Base-by-base conservation (phyloP, 768 basidiomycete species). In the Albatrellus ellisii region DNA sequence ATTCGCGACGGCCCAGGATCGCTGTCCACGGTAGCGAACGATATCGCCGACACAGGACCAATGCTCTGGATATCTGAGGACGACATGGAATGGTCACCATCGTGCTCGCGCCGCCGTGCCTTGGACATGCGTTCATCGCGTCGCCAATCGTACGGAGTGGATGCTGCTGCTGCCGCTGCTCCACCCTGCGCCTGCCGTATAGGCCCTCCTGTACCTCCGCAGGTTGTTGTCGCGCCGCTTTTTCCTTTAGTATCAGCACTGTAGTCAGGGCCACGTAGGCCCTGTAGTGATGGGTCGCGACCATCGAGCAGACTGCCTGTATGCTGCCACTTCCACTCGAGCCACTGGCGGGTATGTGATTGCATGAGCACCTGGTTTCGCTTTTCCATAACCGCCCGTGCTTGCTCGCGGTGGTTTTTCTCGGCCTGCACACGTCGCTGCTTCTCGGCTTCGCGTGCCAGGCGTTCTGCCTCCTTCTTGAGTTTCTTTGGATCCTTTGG, bases 61-160 rank as follows among this genome's bases (percentile, higher is more conserved):
- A 76, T 64, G 56, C 77, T 83, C 50, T 81, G 81, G 24, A 90
- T 67, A 51, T 90, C 89, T 36, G 84, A 87, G 22, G 83, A 87
- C 41, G 86, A 88, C 73, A 88, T 83, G 24, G 89, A 91, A 55
- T 84, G 86, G 53, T 89, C 88, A 55, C 90, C 89, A 61, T 92
- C 89, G 50, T 72, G 81, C 52, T 89, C 85, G 56, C 84, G 66
- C 56, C 83, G 73, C 48, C 88, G 73, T 47, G 76, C 82, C 66
- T 91, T 91, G 42, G 72, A 62, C 55, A 80, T 59, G 20, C 79
- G 71, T 55, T 83, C 80, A 42, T 72, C 66, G 70, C 71, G 46
- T 69, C 73, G 45, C 58, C 27, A 36, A 26, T 49, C 48, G 42
- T 25, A 27, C 14, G 11, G 36, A 18, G 15, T 20, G 8, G 25